phyloP scores from a whole-genome alignment of 345 rosid species.

The Populus davidiana region DNA sequence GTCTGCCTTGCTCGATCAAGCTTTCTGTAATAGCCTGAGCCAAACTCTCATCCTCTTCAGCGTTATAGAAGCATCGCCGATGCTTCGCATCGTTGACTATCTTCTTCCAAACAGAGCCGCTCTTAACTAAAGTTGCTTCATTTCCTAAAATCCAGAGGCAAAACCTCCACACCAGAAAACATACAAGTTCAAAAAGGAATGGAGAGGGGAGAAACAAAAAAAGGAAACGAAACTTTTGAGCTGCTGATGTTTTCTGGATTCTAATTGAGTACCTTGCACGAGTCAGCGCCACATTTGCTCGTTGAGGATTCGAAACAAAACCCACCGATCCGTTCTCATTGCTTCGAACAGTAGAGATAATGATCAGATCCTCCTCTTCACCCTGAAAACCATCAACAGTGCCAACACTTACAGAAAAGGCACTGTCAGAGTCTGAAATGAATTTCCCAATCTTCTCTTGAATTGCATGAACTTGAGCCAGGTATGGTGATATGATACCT shows the following conservation, averaged over 20 bases:
- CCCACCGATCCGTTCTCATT: constrained; percentile 39
- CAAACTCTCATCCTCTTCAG: constrained; percentile 37
- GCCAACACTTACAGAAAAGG: constrained; percentile 32
- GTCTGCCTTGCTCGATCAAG: background rate
- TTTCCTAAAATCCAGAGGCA: constrained; percentile 54
- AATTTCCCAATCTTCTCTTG: constrained; percentile 35
- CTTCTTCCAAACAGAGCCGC: constrained; percentile 34
- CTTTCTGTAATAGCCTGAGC: constrained; percentile 6
- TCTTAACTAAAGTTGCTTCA: constrained; percentile 30
- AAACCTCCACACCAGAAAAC: constrained; percentile 16
- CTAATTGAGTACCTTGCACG: constrained; percentile 35
- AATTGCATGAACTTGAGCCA: constrained; percentile 34
- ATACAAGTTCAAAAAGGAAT: too few species aligned
- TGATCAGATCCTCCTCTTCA: constrained; percentile 45
- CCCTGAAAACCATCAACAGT: constrained; percentile 58
- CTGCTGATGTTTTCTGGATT: background rate
- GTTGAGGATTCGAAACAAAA: constrained; percentile 23
- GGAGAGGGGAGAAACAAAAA: background rate
- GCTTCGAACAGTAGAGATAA: constrained; percentile 50
- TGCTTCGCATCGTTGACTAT: constrained; percentile 36
- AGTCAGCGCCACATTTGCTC: constrained; percentile 17
- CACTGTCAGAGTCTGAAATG: background rate
- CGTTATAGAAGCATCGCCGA: constrained; percentile 33
- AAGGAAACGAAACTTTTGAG: background rate
- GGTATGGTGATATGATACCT: constrained; percentile 25